Percentiles rank a stretch among this genome's conserved stretches.
Conservation (phyloP, 805 yeast species). For the Alloascoidea hylecoeti region DNA sequence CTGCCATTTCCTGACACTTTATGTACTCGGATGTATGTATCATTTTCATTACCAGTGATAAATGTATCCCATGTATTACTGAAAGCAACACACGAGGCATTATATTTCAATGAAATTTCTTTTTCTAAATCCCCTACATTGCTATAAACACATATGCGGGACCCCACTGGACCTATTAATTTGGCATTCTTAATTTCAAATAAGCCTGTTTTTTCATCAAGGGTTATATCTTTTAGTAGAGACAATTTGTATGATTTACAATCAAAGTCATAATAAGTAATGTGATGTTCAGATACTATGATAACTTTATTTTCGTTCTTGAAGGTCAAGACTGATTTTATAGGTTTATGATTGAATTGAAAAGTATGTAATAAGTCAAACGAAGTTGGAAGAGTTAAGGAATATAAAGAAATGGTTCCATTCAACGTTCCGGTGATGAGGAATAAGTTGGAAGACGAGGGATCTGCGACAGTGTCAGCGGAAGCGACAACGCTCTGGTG, state of each 20-base stretch:
- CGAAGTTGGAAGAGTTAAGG: conserved; percentile 2
- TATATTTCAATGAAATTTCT: conserved; percentile 11
- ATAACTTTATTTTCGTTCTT: conserved; percentile 4
- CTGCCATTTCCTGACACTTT: conserved; percentile 8
- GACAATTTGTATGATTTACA: conserved; percentile 5
- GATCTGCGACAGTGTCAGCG: conserved; percentile 6
- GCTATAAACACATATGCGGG: conserved; percentile 10
- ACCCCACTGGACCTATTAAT: conserved; percentile 13
- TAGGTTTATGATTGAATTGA: background rate
- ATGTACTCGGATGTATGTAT: conserved; percentile 18
- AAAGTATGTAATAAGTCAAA: conserved; percentile 5
- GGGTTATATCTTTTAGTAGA: conserved; percentile 3
- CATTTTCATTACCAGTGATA: conserved; percentile 14
- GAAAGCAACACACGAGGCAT: conserved; percentile 13
- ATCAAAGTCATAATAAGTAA: conserved; percentile 14
- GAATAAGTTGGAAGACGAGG: too few relatives aligned
- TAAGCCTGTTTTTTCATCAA: conserved; percentile 9
- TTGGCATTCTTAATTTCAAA: conserved; percentile 10
- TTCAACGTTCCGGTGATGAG: conserved; percentile 4
- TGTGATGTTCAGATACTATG: too few relatives aligned
- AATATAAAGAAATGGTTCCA: conserved; percentile 4
- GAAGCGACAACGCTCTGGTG: conserved; percentile 13
- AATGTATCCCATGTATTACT: conserved; percentile 9
- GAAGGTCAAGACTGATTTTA: background rate
- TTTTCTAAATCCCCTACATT: conserved; percentile 8